Evolutionary conservation across 2,329 filamentous ascomycete genomes (phyloP), one percentile per base, ranked within the genome.

Genomic region (Didymella pomorum): DNA sequence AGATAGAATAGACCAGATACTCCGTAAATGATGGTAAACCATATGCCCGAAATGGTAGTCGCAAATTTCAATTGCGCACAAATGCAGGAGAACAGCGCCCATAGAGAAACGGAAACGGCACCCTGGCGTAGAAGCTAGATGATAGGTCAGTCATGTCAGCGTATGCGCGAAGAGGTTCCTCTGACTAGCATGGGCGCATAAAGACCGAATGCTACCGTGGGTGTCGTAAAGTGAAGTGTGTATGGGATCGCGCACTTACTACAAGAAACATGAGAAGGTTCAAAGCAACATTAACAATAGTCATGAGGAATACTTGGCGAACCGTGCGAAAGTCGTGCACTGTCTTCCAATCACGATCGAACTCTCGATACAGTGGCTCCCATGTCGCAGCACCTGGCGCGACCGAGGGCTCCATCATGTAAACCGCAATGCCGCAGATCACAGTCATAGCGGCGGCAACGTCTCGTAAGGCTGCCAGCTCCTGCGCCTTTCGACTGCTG

Each of bases 261-360:
- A 73, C 61, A 28, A 72, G 33, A 53, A 70, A 76, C 28, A 66
- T 61, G 29, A 73, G 60, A n/a, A 66, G 23, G 61, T 76, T 75
- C 31, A 69, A 57, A 29, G 69, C 23, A 39, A 61, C 55, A 26
- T 67, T 67, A 8, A 72, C 63, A 42, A 65, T 56, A 35, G 70
- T 60, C 67, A 71, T 72, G 47, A 65, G 62, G 23, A 75, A n/a
- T 26, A 71, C 63, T 28, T 65, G 63, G 51, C 67, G 64, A 12
- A 75, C 56, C 14, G 68, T 70, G 26, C 62, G 62, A 29, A 66
- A 66, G 48, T 71, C 64, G 25, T 72, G 70, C 8, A 71, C 56
- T 12, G 62, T 57, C 33, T 67, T 72, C 73, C 72, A 75, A 41
- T 73, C 63, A 2, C 63, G 65, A 20, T 60, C 42, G 16, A 70